phyloP scores from a whole-genome alignment of 306 rosid genomes.

The Trifolium pratense region DNA sequence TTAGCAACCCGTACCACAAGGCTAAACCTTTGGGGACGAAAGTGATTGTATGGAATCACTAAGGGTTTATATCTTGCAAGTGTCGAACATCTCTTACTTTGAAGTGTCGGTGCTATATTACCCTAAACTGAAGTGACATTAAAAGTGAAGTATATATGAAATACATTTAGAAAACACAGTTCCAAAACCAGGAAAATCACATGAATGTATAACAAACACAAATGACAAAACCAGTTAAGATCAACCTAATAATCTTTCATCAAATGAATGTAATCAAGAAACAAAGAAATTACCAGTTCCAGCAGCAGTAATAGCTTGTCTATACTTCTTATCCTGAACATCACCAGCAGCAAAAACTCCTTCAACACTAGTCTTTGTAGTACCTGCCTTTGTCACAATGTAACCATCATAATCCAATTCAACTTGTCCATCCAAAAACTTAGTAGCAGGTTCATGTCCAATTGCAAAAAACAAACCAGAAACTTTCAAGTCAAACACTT shows the following conservation, averaged over 20 bases:
- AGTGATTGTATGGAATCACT: background rate
- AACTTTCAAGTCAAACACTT: conserved; percentile 67
- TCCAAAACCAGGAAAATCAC: conserved; percentile 32
- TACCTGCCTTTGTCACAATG: conserved; percentile 70
- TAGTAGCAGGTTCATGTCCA: conserved; percentile 90
- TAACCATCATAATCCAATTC: conserved; percentile 78
- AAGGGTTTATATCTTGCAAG: no score
- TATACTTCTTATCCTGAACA: conserved; percentile 93
- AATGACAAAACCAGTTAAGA: conserved; percentile 11
- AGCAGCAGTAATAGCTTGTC: conserved; percentile 95
- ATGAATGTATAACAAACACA: conserved; percentile 11
- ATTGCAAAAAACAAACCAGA: conserved; percentile 86
- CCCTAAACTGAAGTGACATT: background rate
- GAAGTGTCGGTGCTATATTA: background rate
- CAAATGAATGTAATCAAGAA: background rate
- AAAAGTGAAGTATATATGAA: background rate
- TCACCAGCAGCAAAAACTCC: conserved; percentile 96
- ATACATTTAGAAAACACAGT: conserved; percentile 3
- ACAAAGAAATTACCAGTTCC: conserved; percentile 65
- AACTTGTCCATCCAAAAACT: conserved; percentile 80
- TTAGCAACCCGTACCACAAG: no score
- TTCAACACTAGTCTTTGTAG: conserved; percentile 67
- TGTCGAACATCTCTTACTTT: no score
- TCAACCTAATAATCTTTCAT: background rate
- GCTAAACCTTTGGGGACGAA: no score